Evolutionary conservation across 164 flowering plant genomes (phyloP), one percentile per base, ranked within the genome.

Genomic region (Akebia trifoliata): DNA sequence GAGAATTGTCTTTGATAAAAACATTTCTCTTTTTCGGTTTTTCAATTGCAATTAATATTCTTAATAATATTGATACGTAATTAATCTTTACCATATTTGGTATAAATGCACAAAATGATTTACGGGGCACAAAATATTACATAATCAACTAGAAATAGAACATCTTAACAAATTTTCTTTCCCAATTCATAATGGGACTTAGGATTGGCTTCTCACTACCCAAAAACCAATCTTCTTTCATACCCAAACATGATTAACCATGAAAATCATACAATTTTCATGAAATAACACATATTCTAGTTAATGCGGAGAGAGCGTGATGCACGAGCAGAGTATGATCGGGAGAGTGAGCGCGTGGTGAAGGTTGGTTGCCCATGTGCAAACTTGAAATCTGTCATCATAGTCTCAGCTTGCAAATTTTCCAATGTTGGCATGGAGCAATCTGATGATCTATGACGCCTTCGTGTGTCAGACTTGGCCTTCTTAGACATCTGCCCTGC

Each of bases 381-480:
- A 28, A 52, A 17, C 20, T 57, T 59, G 31, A 60, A 54, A 26
- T 62, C 65, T 6, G 46, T 39, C 20, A 68, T 26, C 69, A 37
- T 64, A 48, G 63, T 49, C 63, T 71, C 73, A 25, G 71, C 59
- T 36, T 56, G 72, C 28, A 64, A 67, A 60, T 68, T 74, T 15
- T 59, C 34, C 44, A 53, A 50, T 1, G n/a, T 34, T 63, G 74
- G 50, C 3, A 26, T 6, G 52, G 50, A 67, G 0, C 58, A 48
- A 1, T 67, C 76, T 28, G n/a, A n/a, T 4, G 76, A 47, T 46
- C 51, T 31, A 10, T 57, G 76, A 8, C 24, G 31, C 46, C 20
- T 54, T 47, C 55, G 36, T 30, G 56, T 36, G 5, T 45, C 54
- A 47, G 50, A 20, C 17, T 34, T 53, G 18, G 64, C 24, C 28